Base-by-base conservation (phyloP, 176 grass and related monocot species). In the Ensete glaucum region DNA sequence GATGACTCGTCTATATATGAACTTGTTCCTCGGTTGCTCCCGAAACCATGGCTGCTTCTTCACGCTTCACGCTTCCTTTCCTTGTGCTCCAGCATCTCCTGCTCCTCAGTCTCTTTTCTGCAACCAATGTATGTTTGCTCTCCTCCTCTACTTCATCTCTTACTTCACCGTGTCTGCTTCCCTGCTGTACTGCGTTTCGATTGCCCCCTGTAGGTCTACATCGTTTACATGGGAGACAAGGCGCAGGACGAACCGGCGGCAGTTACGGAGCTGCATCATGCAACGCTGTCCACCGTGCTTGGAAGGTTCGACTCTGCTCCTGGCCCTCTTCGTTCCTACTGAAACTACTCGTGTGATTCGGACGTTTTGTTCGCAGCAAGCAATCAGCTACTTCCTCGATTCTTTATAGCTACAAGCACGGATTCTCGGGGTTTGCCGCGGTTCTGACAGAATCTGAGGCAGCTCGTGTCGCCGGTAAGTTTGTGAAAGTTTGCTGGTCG, bases 361-460 rank as follows among this genome's bases (percentile, higher is more conserved):
- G 54, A 50, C 29, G 54, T 64, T 80, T 29, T 67, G 53, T 74
- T 72, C 86, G 76, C 78, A 97, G 94, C 67, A 71, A 92, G 76
- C 76, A 78, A 63, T 86, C 82, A 72, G 95, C 82, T 20, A 66
- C 55, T 87, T 80, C 78, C 66, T 82, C 95, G 60, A 94, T 98
- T 82, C 76, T 98, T 43, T 98, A 98, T 77, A 98, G 86, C 84
- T 98, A 94, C 90, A 80, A 86, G 79, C 88, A 98, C 56, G 80
- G 95, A 71, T 91, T 98, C 84, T 98, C 95, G 52, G 95, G 95
- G 49, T 98, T 98, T 81, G 90, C 95, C 75, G 90, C 95, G 74
- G 77, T 87, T 75, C 84, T 98, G 20, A 81, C 95, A 12, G 26
- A 83, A 76, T 73, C 64, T 12, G 85, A 98, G 73, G 95, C 90